These are phyloP conservation scores for Galerina marginata DNA, from an alignment of 768 basidiomycete genomes.

Conservation along the genomic window DNA sequence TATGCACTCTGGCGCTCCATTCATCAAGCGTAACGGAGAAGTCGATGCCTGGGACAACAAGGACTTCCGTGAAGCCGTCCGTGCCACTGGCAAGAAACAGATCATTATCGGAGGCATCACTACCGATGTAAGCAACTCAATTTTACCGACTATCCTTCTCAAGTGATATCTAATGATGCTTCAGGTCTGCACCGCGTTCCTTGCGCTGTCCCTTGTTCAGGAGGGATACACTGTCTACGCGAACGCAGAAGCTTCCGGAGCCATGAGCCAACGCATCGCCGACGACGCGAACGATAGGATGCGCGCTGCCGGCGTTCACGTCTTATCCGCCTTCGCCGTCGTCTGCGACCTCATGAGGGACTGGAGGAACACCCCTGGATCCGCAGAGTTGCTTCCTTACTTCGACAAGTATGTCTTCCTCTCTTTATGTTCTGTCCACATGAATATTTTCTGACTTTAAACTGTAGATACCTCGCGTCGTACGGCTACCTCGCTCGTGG, in stretches of 20 bases:
- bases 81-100: conserved; percentile 54
- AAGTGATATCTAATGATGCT: background rate
- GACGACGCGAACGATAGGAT: conserved; percentile 53
- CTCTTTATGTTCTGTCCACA: background rate
- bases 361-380: conserved; percentile 54
- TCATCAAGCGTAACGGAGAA: conserved; percentile 53
- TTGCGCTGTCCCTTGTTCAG: conserved; percentile 48
- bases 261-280: conserved; percentile 43
- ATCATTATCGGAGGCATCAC: conserved; percentile 55
- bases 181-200: conserved; percentile 54
- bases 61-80: conserved; percentile 51
- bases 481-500: conserved; percentile 34
- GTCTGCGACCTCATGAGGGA: conserved; percentile 54
- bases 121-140: conserved; percentile 45
- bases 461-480: conserved; percentile 26
- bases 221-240: conserved; percentile 55
- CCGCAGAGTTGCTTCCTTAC: conserved; percentile 46
- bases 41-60: conserved; percentile 59
- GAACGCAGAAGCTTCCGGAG: conserved; percentile 52
- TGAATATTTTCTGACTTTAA: background rate
- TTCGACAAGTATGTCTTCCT: conserved; percentile 45
- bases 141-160: background rate
- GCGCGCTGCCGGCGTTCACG: conserved; percentile 51
- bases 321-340: conserved; percentile 50
- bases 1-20: conserved; percentile 49